These are phyloP conservation scores for Macadamia integrifolia DNA, from an alignment of 164 flowering plant species.

Conservation along the genomic window DNA sequence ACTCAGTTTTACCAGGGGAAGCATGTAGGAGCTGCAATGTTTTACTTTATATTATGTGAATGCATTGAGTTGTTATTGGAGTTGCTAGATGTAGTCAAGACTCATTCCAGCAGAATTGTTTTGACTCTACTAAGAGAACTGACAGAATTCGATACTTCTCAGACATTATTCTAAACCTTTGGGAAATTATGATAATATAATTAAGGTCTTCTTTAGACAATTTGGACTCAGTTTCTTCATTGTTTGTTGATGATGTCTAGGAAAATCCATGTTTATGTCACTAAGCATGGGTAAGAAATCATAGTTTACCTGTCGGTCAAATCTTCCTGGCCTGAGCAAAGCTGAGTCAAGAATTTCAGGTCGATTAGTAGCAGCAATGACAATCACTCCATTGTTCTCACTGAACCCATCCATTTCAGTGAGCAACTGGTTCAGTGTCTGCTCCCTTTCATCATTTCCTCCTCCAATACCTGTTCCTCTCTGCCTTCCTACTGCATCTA, in stretches of 20 bases:
- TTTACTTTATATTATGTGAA: too few species aligned
- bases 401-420: constrained; percentile 77
- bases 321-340: constrained; percentile 69
- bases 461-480: constrained; percentile 74
- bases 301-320: constrained; percentile 53
- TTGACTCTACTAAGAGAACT: too few species aligned
- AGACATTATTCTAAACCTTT: too few species aligned
- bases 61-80: too few species aligned
- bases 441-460: constrained; percentile 70
- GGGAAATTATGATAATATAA: too few species aligned
- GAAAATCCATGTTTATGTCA: not conserved
- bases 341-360: constrained; percentile 71
- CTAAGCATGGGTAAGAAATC: not conserved
- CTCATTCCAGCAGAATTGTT: too few species aligned
- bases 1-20: too few species aligned
- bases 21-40: too few species aligned
- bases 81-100: not conserved
- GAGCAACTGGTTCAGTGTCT: constrained; percentile 60
- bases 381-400: constrained; percentile 63
- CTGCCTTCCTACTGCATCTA: constrained; percentile 69
- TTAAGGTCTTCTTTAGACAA: too few species aligned
- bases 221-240: not conserved
- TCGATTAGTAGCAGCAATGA: constrained; percentile 71
- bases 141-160: too few species aligned
- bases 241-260: not conserved